These are phyloP conservation scores for Geum urbanum DNA, from an alignment of 306 rosid genomes.

Conservation along the genomic window DNA sequence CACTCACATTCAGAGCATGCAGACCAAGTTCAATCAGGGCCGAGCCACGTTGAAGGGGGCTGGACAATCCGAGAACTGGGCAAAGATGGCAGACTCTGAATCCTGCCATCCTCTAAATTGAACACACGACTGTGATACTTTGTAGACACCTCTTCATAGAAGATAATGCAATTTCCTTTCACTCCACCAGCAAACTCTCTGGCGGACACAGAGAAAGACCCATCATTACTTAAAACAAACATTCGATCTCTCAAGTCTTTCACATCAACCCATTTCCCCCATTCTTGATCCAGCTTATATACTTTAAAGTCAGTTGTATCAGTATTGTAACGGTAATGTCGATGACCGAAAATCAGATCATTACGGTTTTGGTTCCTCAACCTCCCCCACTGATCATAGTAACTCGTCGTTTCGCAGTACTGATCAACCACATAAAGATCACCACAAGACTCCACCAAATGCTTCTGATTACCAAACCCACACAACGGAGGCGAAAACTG, in stretches of 20 bases:
- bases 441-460: slow-evolving; percentile 37
- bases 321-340: background rate
- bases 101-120: slow-evolving; percentile 8
- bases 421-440: slow-evolving; percentile 38
- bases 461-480: slow-evolving; percentile 21
- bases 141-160: background rate
- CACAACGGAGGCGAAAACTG: slow-evolving; percentile 28
- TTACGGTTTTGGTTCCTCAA: background rate
- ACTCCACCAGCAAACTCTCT: background rate
- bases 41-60: slow-evolving; percentile 7
- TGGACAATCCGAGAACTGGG: background rate
- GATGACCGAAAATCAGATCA: background rate
- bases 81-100: background rate
- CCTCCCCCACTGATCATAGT: background rate
- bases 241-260: slow-evolving; percentile 13
- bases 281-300: slow-evolving; percentile 39
- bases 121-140: background rate
- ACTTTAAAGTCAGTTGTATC: slow-evolving; percentile 17
- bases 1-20: slow-evolving; percentile 8
- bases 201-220: slow-evolving; percentile 11
- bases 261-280: too few species aligned
- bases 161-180: slow-evolving; percentile 15
- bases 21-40: background rate
- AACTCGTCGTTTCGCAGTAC: background rate
- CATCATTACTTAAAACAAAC: slow-evolving; percentile 6